Evolutionary conservation across 2,329 filamentous ascomycete species (phyloP).

Genomic region (Drechslera avenae): DNA sequence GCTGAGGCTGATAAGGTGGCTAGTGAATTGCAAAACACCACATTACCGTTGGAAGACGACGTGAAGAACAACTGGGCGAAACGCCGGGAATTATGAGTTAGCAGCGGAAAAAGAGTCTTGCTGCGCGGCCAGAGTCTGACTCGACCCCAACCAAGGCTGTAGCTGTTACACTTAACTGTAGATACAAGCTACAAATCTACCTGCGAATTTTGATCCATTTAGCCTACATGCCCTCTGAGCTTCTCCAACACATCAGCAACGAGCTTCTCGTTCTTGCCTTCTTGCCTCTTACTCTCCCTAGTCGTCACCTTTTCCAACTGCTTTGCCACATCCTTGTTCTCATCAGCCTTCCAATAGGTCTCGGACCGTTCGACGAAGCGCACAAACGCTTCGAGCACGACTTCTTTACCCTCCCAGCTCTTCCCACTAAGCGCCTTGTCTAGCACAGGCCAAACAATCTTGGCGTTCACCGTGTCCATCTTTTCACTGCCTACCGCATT

Average conservation of each 20-base stretch:
- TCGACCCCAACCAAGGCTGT: too few relatives aligned
- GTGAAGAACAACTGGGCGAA: constrained; percentile 34
- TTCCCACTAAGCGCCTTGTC: constrained; percentile 84
- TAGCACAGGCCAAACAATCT: constrained; percentile 77
- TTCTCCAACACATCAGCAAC: constrained; percentile 23
- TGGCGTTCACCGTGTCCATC: constrained; percentile 65
- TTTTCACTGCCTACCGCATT: constrained; percentile 61
- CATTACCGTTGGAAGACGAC: constrained; percentile 53
- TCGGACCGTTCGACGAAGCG: constrained; percentile 72
- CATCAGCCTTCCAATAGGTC: constrained; percentile 62
- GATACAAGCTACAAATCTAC: too few relatives aligned
- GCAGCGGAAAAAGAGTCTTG: too few relatives aligned
- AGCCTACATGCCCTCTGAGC: constrained; percentile 17
- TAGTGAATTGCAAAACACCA: constrained; percentile 62
- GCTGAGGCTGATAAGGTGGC: constrained; percentile 75
- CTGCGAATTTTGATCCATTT: too few relatives aligned
- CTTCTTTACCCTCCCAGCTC: constrained; percentile 91
- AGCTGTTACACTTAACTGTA: too few relatives aligned
- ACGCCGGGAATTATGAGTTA: neutral
- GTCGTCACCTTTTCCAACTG: constrained; percentile 71
- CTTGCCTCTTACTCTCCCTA: constrained; percentile 90
- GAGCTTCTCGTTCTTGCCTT: constrained; percentile 68
- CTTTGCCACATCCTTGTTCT: constrained; percentile 61
- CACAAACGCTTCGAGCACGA: constrained; percentile 78
- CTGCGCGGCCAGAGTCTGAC: too few relatives aligned